Base-by-base conservation (phyloP, 2,329 filamentous ascomycete species). In the Decorospora gaudefroyi region DNA sequence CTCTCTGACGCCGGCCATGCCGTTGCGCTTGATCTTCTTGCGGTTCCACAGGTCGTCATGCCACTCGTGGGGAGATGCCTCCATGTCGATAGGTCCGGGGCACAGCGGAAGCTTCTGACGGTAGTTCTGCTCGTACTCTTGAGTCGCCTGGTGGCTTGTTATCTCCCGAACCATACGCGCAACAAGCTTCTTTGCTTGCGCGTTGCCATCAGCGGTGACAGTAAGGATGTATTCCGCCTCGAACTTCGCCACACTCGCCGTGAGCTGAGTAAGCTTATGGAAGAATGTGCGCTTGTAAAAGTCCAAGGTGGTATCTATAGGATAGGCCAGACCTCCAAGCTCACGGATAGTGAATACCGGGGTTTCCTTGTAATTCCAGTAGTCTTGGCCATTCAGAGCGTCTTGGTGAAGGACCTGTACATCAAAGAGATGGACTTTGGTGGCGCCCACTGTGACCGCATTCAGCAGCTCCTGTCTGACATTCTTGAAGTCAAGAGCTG, bases 331-430 rank as follows among this genome's bases (percentile, higher is more conserved):
- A 6, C 57, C 39, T 10, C 64, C 64, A 5, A 60, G 34, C 11
- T 61, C 51, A 31, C 53, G 57, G 9, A 49, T 48, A 22, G 57
- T n/a, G 13, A 61, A 30, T 4, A 66, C 36, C 0, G 55, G 61
- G 9, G 46, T 41, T 32, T 67, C 63, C 6, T 42, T 55, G 26
- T 61, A 67, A 12, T 39, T 59, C 64, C 64, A 66, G 8, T 40
- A 51, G 13, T 49, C 52, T 3, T 16, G 18, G 5, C 33, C 32
- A n/a, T 59, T 51, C 11, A 65, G 47, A 6, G 53, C 46, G 33
- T 55, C 57, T 19, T 51, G 59, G 34, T 64, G 38, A 6, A 55
- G 44, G 7, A 63, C 36, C 28, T 65, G 63, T 2, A 64, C 51
- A 13, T 64, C 57, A 1, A 67, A 34, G 2, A 65, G 32, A 27